Evolutionary conservation across 78 protist genomes (phyloP).

Genomic region (Cavenderia fasciculata): DNA sequence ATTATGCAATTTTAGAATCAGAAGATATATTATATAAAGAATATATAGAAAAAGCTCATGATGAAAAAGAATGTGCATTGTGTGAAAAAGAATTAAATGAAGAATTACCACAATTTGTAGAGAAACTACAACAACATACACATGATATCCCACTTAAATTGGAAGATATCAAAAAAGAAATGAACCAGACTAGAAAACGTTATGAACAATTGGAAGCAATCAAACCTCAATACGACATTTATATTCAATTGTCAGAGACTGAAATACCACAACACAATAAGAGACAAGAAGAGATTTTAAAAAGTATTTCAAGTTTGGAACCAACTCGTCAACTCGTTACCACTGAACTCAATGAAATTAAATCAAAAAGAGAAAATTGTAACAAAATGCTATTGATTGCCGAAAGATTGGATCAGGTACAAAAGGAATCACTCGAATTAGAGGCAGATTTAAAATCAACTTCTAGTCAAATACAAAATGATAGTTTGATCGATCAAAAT

Average conservation of each 20-base stretch:
- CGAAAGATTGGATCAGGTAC: no score
- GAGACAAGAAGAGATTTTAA: background rate
- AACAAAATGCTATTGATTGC: no score
- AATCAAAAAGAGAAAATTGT: no score
- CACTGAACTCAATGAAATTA: no score
- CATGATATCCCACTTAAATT: conserved; percentile 38
- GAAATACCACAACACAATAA: background rate
- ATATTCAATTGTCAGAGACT: background rate
- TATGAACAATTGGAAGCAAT: background rate
- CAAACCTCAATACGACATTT: background rate
- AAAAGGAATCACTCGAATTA: no score
- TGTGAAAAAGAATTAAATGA: conserved; percentile 46
- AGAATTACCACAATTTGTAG: conserved; percentile 19
- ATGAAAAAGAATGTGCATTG: conserved; percentile 40
- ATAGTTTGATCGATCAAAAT: no score
- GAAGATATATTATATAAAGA: conserved; percentile 64
- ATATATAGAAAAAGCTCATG: conserved; percentile 48
- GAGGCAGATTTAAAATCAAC: no score
- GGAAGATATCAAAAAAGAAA: background rate
- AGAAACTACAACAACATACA: conserved; percentile 23
- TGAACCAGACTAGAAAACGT: background rate
- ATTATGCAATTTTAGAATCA: conserved; percentile 39
- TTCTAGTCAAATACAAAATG: no score
- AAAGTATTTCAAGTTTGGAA: background rate
- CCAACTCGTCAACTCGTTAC: no score